A percentile compares a stretch with the other conserved stretches of the same genome.
Evolutionary conservation across 257 asterid genomes (phyloP).

Genomic region (Rauvolfia tetraphylla): DNA sequence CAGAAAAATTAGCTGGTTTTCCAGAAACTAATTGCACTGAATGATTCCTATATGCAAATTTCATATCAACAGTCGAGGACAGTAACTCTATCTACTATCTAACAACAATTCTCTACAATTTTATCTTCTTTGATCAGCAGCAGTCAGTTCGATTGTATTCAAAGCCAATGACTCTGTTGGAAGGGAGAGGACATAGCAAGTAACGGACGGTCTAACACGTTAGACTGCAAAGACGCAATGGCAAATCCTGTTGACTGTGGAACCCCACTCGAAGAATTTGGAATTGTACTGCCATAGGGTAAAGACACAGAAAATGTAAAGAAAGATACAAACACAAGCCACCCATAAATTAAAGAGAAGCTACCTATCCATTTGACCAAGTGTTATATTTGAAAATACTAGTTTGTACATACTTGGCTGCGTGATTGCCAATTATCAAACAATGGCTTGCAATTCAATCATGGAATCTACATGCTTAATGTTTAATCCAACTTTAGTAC

Average conservation of each 20-base stretch:
- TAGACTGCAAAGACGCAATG: constrained; percentile 56
- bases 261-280: constrained; percentile 54
- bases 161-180: constrained; percentile 57
- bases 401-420: neutral
- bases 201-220: constrained; percentile 57
- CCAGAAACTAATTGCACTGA: constrained; percentile 2
- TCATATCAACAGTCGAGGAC: constrained; percentile 6
- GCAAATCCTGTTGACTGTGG: constrained; percentile 68
- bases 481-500: neutral
- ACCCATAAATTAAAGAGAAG: neutral
- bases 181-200: constrained; percentile 59
- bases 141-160: constrained; percentile 22
- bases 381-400: too few species aligned
- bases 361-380: neutral
- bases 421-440: neutral
- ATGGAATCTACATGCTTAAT: neutral
- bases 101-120: neutral
- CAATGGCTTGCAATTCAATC: neutral
- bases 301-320: constrained; percentile 9
- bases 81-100: constrained; percentile 23
- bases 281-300: constrained; percentile 47
- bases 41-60: constrained; percentile 14
- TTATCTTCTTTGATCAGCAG: constrained; percentile 10
- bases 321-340: neutral
- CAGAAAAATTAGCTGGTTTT: neutral